Base-by-base conservation (phyloP, 148 eudicot species). In the Camellia granthamiana region DNA sequence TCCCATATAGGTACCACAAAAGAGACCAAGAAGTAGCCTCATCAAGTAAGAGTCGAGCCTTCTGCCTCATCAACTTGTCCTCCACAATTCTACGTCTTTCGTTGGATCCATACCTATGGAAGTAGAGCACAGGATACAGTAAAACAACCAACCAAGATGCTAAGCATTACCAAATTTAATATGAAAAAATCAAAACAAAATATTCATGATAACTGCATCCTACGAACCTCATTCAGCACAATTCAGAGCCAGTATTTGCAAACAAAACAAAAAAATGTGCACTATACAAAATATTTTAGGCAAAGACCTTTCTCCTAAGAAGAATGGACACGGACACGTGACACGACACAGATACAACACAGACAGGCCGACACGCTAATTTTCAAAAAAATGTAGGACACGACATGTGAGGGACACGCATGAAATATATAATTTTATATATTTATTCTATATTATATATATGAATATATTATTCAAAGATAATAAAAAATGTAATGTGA, bases 21-120 rank as follows among this genome's bases (percentile, higher is more conserved):
- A 96, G 98, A 82, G 99, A 96, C 99, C 99, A 96, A 10, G 99
- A 92, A 68, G 99, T 97, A 89, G 99, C 99, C 86, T 96, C 99
- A 82, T 96, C 93, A 83, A 96, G 94, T 86, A 96, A 88, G 61
- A 92, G 79, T 83, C 87, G 87, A 81, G 98, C 94, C 69, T 87
- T 96, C 84, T 92, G 98, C 79, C 90, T 86, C 89, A 89, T 90
- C 83, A 91, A 83, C 84, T 90, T 96, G 85, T 92, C 98, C 88
- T 96, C 99, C 68, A 92, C 82, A 86, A 93, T 86, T 77, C 95
- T 87, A 79, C 92, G 96, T 84, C 91, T 92, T 82, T 86, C 98
- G 76, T 78, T 87, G 46, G 90, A 85, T 73, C 91, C 97, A 86
- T 90, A 89, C 90, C 98, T 96, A 82, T 68, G 88, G 58, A 83